A percentile compares a stretch with the other conserved stretches of the same genome.
phyloP scores from a whole-genome alignment of 768 basidiomycete genomes.

The Lyophyllum shimeji region DNA sequence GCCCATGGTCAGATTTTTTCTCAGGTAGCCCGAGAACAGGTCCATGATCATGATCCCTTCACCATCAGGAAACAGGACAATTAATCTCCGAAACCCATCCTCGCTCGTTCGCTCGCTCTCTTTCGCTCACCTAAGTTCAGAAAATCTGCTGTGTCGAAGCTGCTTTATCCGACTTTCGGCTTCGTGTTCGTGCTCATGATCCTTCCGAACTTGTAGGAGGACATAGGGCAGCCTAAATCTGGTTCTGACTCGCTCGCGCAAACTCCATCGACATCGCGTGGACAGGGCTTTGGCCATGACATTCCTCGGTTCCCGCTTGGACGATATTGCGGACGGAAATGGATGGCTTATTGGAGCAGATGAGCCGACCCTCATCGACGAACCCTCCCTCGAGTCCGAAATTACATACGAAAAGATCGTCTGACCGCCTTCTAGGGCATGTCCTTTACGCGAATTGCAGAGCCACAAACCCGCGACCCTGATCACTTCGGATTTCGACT shows the following conservation, averaged over 20 bases:
- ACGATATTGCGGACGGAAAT: background rate
- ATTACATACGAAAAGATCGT: background rate
- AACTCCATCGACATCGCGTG: background rate
- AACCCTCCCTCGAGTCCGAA: background rate
- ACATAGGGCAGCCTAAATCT: no score
- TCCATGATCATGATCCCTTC: background rate
- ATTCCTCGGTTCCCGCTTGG: constrained; percentile 7
- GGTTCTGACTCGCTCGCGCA: background rate
- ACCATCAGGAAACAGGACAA: background rate
- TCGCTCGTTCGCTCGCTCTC: background rate
- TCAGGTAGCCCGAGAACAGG: background rate
- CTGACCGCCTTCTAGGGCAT: background rate
- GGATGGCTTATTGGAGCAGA: background rate
- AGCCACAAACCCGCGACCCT: background rate
- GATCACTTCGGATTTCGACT: background rate
- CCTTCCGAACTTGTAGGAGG: no score
- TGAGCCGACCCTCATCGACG: background rate
- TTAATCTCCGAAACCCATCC: background rate
- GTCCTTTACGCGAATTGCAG: background rate
- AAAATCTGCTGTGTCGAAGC: no score
- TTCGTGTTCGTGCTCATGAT: background rate
- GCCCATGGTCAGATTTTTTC: background rate
- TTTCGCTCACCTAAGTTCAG: no score
- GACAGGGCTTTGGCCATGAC: background rate
- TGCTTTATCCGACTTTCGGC: background rate